phyloP scores from a whole-genome alignment of 768 basidiomycete species.

The Suillus occidentalis region DNA sequence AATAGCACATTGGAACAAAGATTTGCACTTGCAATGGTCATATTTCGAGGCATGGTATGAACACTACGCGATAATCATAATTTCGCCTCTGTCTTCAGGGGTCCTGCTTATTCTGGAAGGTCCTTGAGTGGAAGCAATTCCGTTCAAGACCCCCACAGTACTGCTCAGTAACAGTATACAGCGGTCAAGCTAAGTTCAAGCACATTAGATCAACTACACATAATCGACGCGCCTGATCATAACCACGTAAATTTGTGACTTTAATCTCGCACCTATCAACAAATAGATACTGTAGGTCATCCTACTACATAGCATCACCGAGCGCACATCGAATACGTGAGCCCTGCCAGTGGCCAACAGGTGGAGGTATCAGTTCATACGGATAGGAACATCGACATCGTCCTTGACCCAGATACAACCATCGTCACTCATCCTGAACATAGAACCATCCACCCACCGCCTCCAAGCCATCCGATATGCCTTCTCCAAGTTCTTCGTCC shows the following conservation, averaged over 20 bases:
- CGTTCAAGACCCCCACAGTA: too few species aligned
- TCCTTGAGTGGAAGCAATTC: too few species aligned
- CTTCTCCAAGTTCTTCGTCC: conserved; percentile 49
- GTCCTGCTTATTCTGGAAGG: too few species aligned
- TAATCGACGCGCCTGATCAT: not conserved
- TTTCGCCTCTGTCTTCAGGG: too few species aligned
- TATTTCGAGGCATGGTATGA: too few species aligned
- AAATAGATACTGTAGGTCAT: not conserved
- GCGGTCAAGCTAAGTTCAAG: too few species aligned
- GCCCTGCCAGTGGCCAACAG: too few species aligned
- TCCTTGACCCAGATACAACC: conserved; percentile 31
- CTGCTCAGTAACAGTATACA: too few species aligned
- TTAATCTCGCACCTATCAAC: not conserved
- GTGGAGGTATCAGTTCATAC: not conserved
- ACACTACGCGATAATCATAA: too few species aligned
- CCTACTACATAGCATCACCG: not conserved
- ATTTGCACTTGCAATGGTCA: too few species aligned
- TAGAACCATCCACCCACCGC: conserved; percentile 47
- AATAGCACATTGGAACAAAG: too few species aligned
- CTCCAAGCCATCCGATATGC: conserved; percentile 44
- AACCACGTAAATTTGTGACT: not conserved
- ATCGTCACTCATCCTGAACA: conserved; percentile 33
- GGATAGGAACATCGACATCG: conserved; percentile 21
- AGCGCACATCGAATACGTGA: not conserved
- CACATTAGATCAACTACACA: too few species aligned